Evolutionary conservation across 2,329 filamentous ascomycete genomes (phyloP).

Genomic region (Aspergillus jensenii): DNA sequence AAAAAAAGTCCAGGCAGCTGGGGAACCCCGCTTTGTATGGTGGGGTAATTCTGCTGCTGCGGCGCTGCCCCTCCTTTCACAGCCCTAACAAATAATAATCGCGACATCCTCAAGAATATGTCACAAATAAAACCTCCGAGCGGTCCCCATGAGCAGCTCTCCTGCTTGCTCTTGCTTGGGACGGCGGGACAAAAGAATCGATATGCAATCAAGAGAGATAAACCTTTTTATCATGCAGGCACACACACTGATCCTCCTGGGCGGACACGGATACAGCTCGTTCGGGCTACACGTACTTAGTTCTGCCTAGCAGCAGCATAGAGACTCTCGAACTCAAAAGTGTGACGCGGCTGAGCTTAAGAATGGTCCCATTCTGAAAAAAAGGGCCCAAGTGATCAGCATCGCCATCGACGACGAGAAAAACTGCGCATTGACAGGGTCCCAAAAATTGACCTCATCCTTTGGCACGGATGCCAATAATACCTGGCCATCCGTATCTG

Average conservation of each 20-base stretch:
- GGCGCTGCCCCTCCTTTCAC: background rate
- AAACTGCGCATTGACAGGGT: background rate
- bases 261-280: background rate
- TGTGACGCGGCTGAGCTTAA: background rate
- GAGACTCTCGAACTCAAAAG: background rate
- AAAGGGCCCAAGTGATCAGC: background rate
- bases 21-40: conserved; percentile 9
- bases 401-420: background rate
- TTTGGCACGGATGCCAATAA: background rate
- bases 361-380: background rate
- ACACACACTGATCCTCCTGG: background rate
- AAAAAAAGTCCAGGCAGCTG: background rate
- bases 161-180: background rate
- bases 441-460: background rate
- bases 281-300: background rate
- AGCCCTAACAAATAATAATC: background rate
- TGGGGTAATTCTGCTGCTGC: background rate
- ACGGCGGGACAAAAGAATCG: background rate
- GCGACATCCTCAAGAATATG: background rate
- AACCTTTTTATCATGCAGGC: background rate
- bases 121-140: background rate
- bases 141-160: background rate
- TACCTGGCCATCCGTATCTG: background rate
- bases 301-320: background rate
- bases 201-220: background rate